phyloP scores from a whole-genome alignment of 2,329 filamentous ascomycete species.

The Aspergillus transmontanensis region DNA sequence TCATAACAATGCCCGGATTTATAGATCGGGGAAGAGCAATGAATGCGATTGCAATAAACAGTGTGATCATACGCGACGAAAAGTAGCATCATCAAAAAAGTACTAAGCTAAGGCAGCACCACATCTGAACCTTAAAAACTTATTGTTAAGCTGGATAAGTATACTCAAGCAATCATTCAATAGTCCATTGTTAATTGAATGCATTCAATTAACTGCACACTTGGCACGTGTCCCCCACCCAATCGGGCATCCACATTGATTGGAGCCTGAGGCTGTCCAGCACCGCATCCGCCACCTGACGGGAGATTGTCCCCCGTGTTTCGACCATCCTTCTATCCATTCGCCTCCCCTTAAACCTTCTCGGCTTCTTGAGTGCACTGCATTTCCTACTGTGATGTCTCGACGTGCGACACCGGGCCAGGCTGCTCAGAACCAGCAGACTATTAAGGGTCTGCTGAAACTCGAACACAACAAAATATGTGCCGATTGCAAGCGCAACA shows the following conservation, averaged over 20 bases:
- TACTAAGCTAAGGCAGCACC: neutral
- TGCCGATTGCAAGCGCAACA: conserved; percentile 98
- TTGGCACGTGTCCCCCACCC: conserved; percentile 26
- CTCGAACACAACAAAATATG: conserved; percentile 94
- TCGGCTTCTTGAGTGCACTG: conserved; percentile 14
- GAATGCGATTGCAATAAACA: neutral
- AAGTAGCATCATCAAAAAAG: neutral
- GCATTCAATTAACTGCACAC: conserved; percentile 21
- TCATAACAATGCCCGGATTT: neutral
- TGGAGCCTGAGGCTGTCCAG: conserved; percentile 10
- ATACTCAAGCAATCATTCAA: neutral
- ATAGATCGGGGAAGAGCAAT: neutral
- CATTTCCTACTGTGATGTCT: conserved; percentile 34
- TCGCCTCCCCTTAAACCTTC: conserved; percentile 10
- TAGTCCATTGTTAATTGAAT: neutral
- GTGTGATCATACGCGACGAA: neutral
- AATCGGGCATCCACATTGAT: conserved; percentile 18
- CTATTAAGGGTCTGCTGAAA: conserved; percentile 93
- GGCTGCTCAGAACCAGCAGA: conserved; percentile 89
- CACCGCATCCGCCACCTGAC: conserved; percentile 13
- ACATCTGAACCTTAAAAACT: neutral
- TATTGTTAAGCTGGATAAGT: neutral
- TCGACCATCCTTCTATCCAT: conserved; percentile 12
- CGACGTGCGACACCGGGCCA: conserved; percentile 72
- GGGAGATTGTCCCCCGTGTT: conserved; percentile 7